Evolutionary conservation across 2,329 filamentous ascomycete species (phyloP).

Genomic region (Penicillium sp.): DNA sequence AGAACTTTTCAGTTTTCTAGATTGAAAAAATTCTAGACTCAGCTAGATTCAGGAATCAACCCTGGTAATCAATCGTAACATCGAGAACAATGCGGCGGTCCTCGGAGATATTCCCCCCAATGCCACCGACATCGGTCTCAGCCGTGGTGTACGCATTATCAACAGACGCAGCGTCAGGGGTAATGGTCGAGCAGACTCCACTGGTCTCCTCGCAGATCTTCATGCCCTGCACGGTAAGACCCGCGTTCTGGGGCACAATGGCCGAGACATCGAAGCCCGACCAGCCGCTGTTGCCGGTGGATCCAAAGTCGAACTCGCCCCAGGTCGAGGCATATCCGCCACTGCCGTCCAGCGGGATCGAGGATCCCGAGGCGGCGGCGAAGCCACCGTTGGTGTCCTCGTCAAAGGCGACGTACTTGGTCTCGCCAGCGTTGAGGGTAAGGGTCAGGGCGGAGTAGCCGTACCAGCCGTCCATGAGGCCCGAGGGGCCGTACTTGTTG

Average conservation of each 20-base stretch:
- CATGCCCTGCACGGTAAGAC: slow-evolving; percentile 41
- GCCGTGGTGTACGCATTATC: slow-evolving; percentile 39
- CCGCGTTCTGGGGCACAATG: slow-evolving; percentile 40
- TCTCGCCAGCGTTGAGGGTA: slow-evolving; percentile 38
- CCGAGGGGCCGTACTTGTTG: slow-evolving; percentile 45
- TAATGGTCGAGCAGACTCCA: slow-evolving; percentile 38
- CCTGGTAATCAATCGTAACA: slow-evolving; percentile 36
- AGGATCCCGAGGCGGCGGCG: slow-evolving; percentile 31
- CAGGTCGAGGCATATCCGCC: slow-evolving; percentile 45
- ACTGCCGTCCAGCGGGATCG: slow-evolving; percentile 33
- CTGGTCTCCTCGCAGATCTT: slow-evolving; percentile 36
- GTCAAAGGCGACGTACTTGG: slow-evolving; percentile 44
- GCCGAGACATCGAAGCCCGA: slow-evolving; percentile 49
- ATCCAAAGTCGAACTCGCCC: slow-evolving; percentile 47
- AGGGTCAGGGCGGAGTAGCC: slow-evolving; percentile 39
- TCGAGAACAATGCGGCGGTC: slow-evolving; percentile 33
- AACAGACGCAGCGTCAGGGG: slow-evolving; percentile 28
- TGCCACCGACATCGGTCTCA: slow-evolving; percentile 36
- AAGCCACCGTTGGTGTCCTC: slow-evolving; percentile 42
- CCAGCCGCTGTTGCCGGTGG: slow-evolving; percentile 39
- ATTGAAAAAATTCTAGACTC: too few species aligned
- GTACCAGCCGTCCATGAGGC: slow-evolving; percentile 42
- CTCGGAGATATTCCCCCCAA: slow-evolving; percentile 38
- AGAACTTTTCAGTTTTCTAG: background rate
- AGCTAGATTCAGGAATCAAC: slow-evolving; percentile 20